Conservation (phyloP, 306 rosid genomes). For the Vachellia pachyceras region DNA sequence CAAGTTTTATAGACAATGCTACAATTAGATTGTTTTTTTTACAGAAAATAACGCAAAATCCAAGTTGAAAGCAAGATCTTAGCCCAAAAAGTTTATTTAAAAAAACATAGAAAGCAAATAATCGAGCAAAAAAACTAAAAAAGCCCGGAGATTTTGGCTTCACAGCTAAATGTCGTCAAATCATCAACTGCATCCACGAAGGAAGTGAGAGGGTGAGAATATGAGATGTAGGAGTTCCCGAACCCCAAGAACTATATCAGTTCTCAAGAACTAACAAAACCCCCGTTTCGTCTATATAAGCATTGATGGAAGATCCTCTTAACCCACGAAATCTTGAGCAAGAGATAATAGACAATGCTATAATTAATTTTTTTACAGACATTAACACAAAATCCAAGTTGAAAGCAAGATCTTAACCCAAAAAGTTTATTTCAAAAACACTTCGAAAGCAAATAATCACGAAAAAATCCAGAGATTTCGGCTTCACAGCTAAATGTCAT, state of each 20-base stretch:
- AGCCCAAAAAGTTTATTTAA: not conserved
- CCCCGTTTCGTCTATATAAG: constrained; percentile 37
- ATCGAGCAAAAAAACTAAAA: not conserved
- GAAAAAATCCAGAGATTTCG: not conserved
- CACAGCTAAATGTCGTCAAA: too few species aligned
- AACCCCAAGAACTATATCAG: constrained; percentile 52
- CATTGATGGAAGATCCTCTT: constrained; percentile 43
- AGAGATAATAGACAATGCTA: constrained; percentile 38
- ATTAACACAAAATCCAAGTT: not conserved
- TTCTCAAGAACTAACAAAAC: constrained; percentile 44
- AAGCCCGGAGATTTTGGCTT: not conserved
- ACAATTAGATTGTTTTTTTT: not conserved
- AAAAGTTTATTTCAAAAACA: not conserved
- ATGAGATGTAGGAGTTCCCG: constrained; percentile 13
- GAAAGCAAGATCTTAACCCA: not conserved
- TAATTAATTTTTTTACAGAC: not conserved
- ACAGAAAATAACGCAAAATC: not conserved
- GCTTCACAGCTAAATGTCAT: too few species aligned
- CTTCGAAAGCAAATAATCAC: not conserved
- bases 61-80: not conserved
- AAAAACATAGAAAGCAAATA: not conserved
- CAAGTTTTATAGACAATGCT: constrained; percentile 39
- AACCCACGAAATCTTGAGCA: constrained; percentile 23
- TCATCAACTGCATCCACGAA: too few species aligned
- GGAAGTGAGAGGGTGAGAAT: too few species aligned